These are phyloP conservation scores for Salix purpurea DNA, from an alignment of 345 rosid species.

Conservation along the genomic window DNA sequence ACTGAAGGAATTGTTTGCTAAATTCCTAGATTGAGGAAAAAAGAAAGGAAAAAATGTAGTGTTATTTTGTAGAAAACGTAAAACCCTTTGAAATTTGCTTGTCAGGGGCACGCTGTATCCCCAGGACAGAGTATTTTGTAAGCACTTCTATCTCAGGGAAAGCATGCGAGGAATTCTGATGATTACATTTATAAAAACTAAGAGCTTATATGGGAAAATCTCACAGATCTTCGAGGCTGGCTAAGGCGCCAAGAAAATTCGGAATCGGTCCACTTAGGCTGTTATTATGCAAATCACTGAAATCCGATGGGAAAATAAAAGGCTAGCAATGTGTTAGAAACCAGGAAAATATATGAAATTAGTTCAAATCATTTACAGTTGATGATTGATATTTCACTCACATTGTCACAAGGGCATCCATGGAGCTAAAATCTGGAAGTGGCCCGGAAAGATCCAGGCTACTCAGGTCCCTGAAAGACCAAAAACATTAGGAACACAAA, in stretches of 20 bases:
- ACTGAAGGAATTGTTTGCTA: conserved; percentile 14
- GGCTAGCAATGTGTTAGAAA: not conserved
- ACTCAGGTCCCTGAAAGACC: conserved; percentile 29
- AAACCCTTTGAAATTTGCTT: not conserved
- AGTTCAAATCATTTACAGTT: not conserved
- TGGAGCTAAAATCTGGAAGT: conserved; percentile 48
- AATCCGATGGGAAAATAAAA: not conserved
- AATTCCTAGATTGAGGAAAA: conserved; percentile 9
- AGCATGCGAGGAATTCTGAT: not conserved
- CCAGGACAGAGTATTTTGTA: not conserved
- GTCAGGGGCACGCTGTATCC: not conserved
- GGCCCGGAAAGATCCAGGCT: conserved; percentile 31
- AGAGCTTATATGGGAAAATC: not conserved
- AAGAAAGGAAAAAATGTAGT: not conserved
- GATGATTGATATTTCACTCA: conserved; percentile 9
- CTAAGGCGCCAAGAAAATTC: conserved; percentile 18
- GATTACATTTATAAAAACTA: not conserved
- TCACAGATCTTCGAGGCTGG: conserved; percentile 12
- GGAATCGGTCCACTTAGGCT: conserved; percentile 23
- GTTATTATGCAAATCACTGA: conserved; percentile 23
- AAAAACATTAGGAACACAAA: not conserved
- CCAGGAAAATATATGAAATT: not conserved
- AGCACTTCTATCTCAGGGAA: not conserved
- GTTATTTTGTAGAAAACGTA: not conserved
- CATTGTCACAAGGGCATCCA: conserved; percentile 42